A percentile compares a stretch with the other conserved stretches of the same genome.
Evolutionary conservation across 2,329 filamentous ascomycete species (phyloP).

Genomic region (Aspergillus alliaceus): DNA sequence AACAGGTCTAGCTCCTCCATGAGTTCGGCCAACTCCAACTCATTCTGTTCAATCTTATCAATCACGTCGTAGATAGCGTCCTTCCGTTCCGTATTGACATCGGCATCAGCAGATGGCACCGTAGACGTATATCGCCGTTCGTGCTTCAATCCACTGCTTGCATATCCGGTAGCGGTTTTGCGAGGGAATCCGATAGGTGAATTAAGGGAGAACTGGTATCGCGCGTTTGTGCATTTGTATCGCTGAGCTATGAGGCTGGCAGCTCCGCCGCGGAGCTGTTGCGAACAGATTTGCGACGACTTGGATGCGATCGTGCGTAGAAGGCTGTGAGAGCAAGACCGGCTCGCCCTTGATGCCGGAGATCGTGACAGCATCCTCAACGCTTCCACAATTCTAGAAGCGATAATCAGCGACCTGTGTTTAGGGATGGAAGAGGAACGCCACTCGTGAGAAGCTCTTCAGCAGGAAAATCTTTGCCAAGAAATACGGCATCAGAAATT

Average conservation of each 20-base stretch:
- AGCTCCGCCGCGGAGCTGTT: constrained; percentile 26
- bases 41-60: constrained; percentile 38
- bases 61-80: constrained; percentile 36
- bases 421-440: constrained; percentile 13
- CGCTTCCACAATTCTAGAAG: constrained; percentile 13
- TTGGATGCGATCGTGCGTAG: constrained; percentile 23
- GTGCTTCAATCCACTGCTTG: constrained; percentile 8
- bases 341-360: constrained; percentile 29
- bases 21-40: constrained; percentile 33
- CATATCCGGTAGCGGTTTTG: not conserved
- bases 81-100: constrained; percentile 21
- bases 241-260: constrained; percentile 18
- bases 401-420: constrained; percentile 5
- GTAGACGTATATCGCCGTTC: constrained; percentile 26
- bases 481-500: constrained; percentile 26
- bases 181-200: not conserved
- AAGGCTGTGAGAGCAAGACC: constrained; percentile 28
- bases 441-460: constrained; percentile 16
- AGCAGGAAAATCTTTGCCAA: constrained; percentile 32
- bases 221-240: constrained; percentile 15
- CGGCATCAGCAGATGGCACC: constrained; percentile 14
- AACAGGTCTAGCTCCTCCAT: constrained; percentile 36
- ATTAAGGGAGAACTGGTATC: constrained; percentile 4
- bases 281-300: constrained; percentile 20
- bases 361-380: constrained; percentile 37